Evolutionary conservation across 176 grass and related monocot species (phyloP), one percentile per base, ranked within the genome.

Genomic region (Bromus sterilis): DNA sequence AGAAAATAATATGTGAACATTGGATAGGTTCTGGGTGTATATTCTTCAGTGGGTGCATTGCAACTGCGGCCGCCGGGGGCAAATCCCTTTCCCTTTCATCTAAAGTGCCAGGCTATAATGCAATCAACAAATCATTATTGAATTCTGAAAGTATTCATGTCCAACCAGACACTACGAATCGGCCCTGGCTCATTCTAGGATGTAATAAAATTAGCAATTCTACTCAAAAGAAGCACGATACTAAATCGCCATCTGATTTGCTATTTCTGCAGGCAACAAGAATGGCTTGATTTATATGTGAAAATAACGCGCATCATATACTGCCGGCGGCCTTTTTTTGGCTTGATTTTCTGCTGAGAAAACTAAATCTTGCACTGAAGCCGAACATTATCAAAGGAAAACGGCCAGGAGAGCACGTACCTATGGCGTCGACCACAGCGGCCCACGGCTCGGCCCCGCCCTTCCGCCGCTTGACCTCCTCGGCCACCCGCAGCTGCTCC

Each of bases 341-440:
- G 18, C 5, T 15, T 15, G 14, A 6, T 36, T 46, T n/a, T 9
- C 6, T 39, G 6, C 0, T 10, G 14, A 26, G 13, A 7, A 20
- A 11, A 71, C 4, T 28, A 1, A 23, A 75, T 2, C 26, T 44
- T 23, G 37, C 28, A 31, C 37, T 42, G 11, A 61, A 78, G 76
- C n/a, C n/a, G n/a, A 0, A 62, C 25, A n/a, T n/a, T n/a, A n/a
- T n/a, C 11, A 70, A 26, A 70, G 6, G 58, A 18, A 76, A 25
- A 40, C 11, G 56, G 14, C 16, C 8, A 12, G 9, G 12, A 20
- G 57, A 71, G 23, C 57, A 29, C 71, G 37, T 46, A 89, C 87
- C 87, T 68, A 90, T 82, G 80, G 72, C 77, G 80, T 97, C 94
- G 33, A 97, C 91, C 83, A 98, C 35, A 11, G 40, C 35, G 29